Evolutionary conservation across 441 rosid species (phyloP), one percentile per base, ranked within the genome.

Genomic region (Adansonia grandidieri): DNA sequence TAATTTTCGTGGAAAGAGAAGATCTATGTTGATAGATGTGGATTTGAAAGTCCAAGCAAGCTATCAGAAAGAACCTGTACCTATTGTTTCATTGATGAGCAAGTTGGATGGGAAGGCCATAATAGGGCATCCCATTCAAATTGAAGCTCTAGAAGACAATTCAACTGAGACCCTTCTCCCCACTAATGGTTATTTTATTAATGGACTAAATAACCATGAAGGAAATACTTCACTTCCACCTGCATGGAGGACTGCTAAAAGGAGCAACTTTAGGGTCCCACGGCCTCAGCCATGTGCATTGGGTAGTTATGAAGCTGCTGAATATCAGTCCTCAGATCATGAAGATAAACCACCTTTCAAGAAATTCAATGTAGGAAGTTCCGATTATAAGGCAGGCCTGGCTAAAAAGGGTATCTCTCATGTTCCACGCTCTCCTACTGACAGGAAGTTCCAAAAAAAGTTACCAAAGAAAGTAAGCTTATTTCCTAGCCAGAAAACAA

Each of bases 161-260:
- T 91, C 91, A 50, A 84, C 95, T 0, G 92, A 88, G 73, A 76
- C 82, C 70, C 88, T 88, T 78, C 17, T 89, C 74, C 87, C 90
- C 60, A 61, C 81, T 2, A 62, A 58, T 77, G 88, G 84, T 75
- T 87, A 85, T 78, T 81, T 67, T 65, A 73, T 84, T 32, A 83
- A 84, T 66, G 91, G 86, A 78, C 80, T 83, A 77, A 72, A 82
- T 60, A 87, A 88, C 82, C 84, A 79, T 71, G 93, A 88, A 72
- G 90, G 83, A 77, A 82, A 75, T 77, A 80, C 83, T 57, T 77
- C 87, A 45, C 88, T 90, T 67, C 85, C 92, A 67, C 89, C 93
- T 44, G 91, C 96, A 14, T 94, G 98, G 98, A 89, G 90, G 86
- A 96, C 98, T 47, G 98, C 98, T 44, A 88, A 96, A 80, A 89